Evolutionary conservation across 371 early-diverging fungal genomes (phyloP).

Genomic region (Syncephalastrum racemosum): DNA sequence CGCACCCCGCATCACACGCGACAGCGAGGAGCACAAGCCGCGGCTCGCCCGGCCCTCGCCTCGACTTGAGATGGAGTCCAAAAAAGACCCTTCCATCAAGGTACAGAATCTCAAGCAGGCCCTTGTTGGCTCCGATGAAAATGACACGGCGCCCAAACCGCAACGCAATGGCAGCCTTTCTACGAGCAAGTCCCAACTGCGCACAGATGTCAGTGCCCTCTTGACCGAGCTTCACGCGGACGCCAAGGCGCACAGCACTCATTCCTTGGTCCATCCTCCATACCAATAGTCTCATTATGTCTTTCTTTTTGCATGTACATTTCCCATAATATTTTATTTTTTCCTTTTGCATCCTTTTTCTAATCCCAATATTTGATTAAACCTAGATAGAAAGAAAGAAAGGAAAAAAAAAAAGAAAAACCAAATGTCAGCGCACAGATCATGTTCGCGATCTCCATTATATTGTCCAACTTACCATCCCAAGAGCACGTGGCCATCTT

Average conservation of each 20-base stretch:
- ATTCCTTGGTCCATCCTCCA: constrained; percentile 23
- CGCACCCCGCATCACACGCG: constrained; percentile 7
- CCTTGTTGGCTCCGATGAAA: constrained; percentile 5
- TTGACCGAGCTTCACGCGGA: constrained; percentile 12
- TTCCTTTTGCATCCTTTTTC: constrained; percentile 11
- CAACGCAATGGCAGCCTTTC: constrained; percentile 6
- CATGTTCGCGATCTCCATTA: too few relatives aligned
- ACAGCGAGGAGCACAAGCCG: constrained; percentile 16
- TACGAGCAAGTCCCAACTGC: constrained; percentile 2
- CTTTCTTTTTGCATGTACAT: too few relatives aligned
- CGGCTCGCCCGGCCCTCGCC: constrained; percentile 12
- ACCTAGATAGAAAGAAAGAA: constrained; percentile 9
- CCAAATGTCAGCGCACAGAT: background rate
- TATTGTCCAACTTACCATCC: constrained; percentile 93
- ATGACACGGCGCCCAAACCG: background rate
- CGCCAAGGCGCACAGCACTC: constrained; percentile 9
- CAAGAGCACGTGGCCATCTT: constrained; percentile 94
- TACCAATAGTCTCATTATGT: constrained; percentile 8
- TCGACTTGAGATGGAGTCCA: background rate
- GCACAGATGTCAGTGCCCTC: constrained; percentile 15
- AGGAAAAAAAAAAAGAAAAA: background rate
- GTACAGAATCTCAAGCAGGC: constrained; percentile 18
- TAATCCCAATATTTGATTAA: constrained; percentile 90
- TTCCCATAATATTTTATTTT: background rate
- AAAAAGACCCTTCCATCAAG: constrained; percentile 4